Base-by-base conservation (phyloP, 331 rosid species). In the Pyrus hybrid region DNA sequence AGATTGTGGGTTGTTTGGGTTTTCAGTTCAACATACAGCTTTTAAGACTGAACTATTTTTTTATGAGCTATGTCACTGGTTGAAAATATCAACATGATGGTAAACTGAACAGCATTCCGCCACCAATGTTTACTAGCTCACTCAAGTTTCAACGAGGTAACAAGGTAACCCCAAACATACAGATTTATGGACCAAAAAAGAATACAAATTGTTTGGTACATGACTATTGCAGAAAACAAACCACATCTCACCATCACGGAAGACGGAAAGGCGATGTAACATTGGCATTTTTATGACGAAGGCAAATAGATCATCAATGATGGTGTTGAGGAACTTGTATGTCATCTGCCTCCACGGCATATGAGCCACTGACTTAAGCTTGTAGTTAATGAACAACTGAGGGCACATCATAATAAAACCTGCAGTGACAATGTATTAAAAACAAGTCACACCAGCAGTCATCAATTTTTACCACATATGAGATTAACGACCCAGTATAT, bases 351-450 rank as follows among this genome's bases (percentile, higher is more conserved):
- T 90, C 99, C 99, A 94, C 35, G 99, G 99, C 65, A 94, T 87
- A 88, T 94, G 99, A 76, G 99, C 99, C 71, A 94, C 99, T 63
- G 99, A 94, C 84, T 94, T 87, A 68, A 94, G 96, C 88, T 94
- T 94, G 86, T 94, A 94, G 81, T 94, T 94, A 81, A 94, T 94
- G 87, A 94, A 94, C 82, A 94, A 81, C 64, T 94, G 99, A 23
- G 99, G 99, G 84, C 99, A 94, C 99, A 94, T 94, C 99, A 94
- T 94, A 71, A 90, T 90, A 82, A 94, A 94, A 67, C 98, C 98
- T 93, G 90, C 73, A 73, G 32, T 41, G 66, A 30, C 71, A 65
- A 74, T 28, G 66, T 54, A 72, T 53, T 65, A 75, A 76, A 62
- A 70, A 77, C 54, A 77, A 68, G 66, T 60, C 61, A 65, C 30